Evolutionary conservation across 805 yeast species (phyloP), one percentile per base, ranked within the genome.

Genomic region (Ogataea nonfermentans): DNA sequence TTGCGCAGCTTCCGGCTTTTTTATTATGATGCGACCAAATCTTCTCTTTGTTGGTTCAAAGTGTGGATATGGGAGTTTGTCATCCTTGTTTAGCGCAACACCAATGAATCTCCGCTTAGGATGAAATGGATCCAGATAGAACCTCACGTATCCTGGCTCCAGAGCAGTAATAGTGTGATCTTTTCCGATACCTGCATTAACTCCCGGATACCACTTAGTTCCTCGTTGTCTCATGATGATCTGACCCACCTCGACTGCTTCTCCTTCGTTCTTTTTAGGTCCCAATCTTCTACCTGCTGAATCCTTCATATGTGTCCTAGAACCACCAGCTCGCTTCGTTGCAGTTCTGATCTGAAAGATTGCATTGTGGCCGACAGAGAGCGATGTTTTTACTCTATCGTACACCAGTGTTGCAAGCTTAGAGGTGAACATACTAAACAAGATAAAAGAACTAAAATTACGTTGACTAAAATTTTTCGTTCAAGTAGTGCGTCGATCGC

Each of bases 221-320:
- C 99, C 99, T 61, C 98, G 77, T 60, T 93, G 99, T 61, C 97
- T 79, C 79, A 85, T 78, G 26, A 93, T 71, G 50, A 93, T 89
- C 55, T 89, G 85, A 8, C 97, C 97, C 1, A 86, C 79, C 35
- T 73, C 72, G 1, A 91, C 96, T 32, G 61, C 67, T 57, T 77
- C 71, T 28, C 93, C 89, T 56, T 91, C 96, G 46, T 83, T 77
- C 35, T 75, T 84, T 66, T 93, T 93, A 24, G 95, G 84, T 17
- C 99, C 99, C 36, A 93, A 68, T 58, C 98, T 73, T 63, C 95
- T 80, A 70, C 99, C 99, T 3, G 88, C 88, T 11, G 99, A 90
- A 62, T 90, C 96, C 60, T 84, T 83, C 79, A 84, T 90, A 51
- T 84, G 85, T 12, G 96, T 85, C 66, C 80, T 85, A n/a, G 97